These are phyloP conservation scores for Aspergillus vadensis DNA, from an alignment of 2,329 filamentous ascomycete species.

Conservation along the genomic window DNA sequence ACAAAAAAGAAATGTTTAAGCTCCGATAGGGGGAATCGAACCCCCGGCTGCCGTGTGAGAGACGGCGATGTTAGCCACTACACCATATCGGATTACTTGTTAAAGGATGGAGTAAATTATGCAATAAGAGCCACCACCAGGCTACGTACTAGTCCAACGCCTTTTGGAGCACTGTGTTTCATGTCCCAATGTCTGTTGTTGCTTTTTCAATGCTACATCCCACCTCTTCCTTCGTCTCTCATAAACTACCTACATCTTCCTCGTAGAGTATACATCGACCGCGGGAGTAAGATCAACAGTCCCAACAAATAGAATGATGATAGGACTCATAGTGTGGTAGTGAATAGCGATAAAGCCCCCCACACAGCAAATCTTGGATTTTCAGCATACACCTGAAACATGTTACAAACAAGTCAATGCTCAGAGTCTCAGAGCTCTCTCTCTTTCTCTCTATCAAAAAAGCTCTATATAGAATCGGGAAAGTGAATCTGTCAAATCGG, in stretches of 20 bases:
- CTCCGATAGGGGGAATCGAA: constrained; percentile 32
- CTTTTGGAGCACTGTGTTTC: background rate
- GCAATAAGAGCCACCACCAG: background rate
- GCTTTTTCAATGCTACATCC: background rate
- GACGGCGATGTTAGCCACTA: constrained; percentile 28
- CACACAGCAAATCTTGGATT: background rate
- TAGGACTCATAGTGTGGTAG: background rate
- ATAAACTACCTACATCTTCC: background rate
- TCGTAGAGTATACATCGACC: background rate
- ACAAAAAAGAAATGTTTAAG: background rate
- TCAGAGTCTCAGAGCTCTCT: too few relatives aligned
- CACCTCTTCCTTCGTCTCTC: background rate
- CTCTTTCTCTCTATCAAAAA: too few relatives aligned
- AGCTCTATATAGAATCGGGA: too few relatives aligned
- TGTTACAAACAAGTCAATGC: background rate
- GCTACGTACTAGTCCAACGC: background rate
- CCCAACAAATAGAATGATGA: background rate
- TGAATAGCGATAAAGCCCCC: background rate
- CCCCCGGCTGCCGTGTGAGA: constrained; percentile 32
- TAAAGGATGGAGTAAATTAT: rapidly evolving
- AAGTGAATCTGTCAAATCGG: background rate
- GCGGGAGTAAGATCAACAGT: background rate
- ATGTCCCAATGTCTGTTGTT: background rate
- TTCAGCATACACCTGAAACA: background rate
- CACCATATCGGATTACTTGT: constrained; percentile 24